A percentile compares a stretch with the other conserved stretches of the same genome.
Conservation (phyloP, 1,139 yeast species). For the Torulaspora globosa region DNA sequence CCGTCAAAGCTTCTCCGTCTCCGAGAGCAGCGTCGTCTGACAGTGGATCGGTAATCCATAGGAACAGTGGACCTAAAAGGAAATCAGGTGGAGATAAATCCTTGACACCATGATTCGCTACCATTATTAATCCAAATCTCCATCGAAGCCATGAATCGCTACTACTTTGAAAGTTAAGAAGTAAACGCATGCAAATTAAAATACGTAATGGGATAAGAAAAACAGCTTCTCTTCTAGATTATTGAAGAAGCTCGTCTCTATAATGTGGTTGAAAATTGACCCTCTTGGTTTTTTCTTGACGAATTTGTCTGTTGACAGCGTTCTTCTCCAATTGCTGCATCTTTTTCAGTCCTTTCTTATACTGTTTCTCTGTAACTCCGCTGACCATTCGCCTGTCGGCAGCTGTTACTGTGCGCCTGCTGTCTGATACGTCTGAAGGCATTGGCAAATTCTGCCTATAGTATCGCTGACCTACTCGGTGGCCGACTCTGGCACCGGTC, state of each 20-base stretch:
- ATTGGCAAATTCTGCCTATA: conserved; percentile 50
- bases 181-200: not conserved
- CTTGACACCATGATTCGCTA: not conserved
- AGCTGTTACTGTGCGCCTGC: conserved; percentile 47
- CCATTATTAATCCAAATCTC: not conserved
- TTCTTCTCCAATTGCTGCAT: conserved; percentile 46
- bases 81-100: conserved; percentile 3
- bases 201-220: not conserved
- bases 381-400: conserved; percentile 51
- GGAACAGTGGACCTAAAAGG: conserved; percentile 14
- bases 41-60: conserved; percentile 20
- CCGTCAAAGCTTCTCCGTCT: conserved; percentile 5
- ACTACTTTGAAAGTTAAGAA: no score
- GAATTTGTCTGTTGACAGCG: conserved; percentile 47
- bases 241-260: conserved; percentile 56
- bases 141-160: no score
- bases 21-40: conserved; percentile 13
- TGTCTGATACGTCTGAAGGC: conserved; percentile 28
- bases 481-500: conserved; percentile 60
- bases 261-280: conserved; percentile 60
- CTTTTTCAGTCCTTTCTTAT: conserved; percentile 44
- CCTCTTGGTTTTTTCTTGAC: conserved; percentile 45
- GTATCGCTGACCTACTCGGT: conserved; percentile 59
- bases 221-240: not conserved
- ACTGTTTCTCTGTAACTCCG: conserved; percentile 43